Base-by-base conservation (phyloP, 179 eudicot genomes). In the Carnegiea gigantea region DNA sequence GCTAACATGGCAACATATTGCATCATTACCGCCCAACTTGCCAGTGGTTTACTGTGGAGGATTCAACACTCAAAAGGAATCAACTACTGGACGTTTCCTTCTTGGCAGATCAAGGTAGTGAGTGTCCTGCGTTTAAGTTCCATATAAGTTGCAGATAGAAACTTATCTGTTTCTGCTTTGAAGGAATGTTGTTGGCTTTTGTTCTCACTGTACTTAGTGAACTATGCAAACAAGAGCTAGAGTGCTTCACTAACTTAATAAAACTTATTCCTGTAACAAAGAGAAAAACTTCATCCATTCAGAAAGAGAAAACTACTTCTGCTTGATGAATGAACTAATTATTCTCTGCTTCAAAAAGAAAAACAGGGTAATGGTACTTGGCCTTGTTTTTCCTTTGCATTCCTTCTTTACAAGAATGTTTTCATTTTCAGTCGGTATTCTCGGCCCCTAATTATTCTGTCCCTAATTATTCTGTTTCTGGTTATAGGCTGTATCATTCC, bases 1-100 rank as follows among this genome's bases (percentile, higher is more conserved):
- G 81, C 92, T 96, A 70, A 96, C 99, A 75, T 96, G 99, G 99
- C 99, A 96, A 88, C 99, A 96, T 82, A 92, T 96, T 67, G 99
- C 99, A 18, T 96, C 99, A 30, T 90, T 96, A 80, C 99, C 99
- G 85, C 99, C 99, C 80, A 92, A 86, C 89, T 88, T 96, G 85
- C 95, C 99, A 20, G 99, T 94, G 81, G 84, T 92, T 44, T 96
- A 96, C 77, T 91, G 98, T 89, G 99, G 99, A 84, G 99, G 99
- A 72, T 96, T 96, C 76, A 96, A 96, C 88, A 91, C 99, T 28
- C 95, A 89, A 82, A 96, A 96, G 88, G 99, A 96, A 85, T 94
- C 99, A 82, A 96, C 99, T 86, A 90, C 99, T 3, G 99, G 99
- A 24, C 98, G 99, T 79, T 95, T 95, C 89, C 98, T 95, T 88